phyloP scores from a whole-genome alignment of 2,329 filamentous ascomycete genomes.

The Penicillium sp. region DNA sequence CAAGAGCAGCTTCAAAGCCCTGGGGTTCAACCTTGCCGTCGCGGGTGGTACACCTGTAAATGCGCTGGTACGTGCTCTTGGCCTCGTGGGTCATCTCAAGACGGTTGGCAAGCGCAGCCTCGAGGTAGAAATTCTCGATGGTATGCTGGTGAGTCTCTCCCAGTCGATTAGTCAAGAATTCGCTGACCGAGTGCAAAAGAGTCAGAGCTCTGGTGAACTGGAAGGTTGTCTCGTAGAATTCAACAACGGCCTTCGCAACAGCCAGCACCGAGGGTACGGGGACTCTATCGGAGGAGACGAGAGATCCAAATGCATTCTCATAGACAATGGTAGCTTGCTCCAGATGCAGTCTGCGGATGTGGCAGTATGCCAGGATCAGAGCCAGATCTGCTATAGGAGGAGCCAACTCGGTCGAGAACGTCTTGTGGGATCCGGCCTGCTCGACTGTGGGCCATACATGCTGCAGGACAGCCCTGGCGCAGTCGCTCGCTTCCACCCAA shows the following conservation, averaged over 20 bases:
- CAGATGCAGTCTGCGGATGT: constrained; percentile 35
- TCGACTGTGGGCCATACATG: constrained; percentile 36
- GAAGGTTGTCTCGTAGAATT: constrained; percentile 40
- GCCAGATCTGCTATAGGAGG: constrained; percentile 34
- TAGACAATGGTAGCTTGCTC: constrained; percentile 31
- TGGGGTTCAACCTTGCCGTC: constrained; percentile 35
- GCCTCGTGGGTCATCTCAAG: constrained; percentile 36
- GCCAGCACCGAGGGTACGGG: constrained; percentile 32
- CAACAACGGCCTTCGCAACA: constrained; percentile 37
- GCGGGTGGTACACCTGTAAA: constrained; percentile 40
- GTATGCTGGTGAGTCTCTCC: constrained; percentile 45
- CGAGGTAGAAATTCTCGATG: constrained; percentile 50
- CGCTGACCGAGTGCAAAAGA: constrained; percentile 33
- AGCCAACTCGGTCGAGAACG: constrained; percentile 32
- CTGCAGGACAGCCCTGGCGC: constrained; percentile 31
- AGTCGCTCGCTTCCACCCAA: constrained; percentile 31
- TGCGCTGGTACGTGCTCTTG: constrained; percentile 48
- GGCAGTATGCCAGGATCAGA: constrained; percentile 34
- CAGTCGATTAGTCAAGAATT: constrained; percentile 32
- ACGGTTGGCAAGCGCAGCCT: constrained; percentile 50
- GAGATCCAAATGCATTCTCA: constrained; percentile 35
- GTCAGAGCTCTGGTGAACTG: constrained; percentile 35
- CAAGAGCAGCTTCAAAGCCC: constrained; percentile 49
- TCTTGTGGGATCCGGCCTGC: constrained; percentile 28
- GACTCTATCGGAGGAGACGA: constrained; percentile 32